A percentile compares a stretch with the other conserved stretches of the same genome.
phyloP scores from a whole-genome alignment of 345 rosid genomes.

The Melaleuca alternifolia region DNA sequence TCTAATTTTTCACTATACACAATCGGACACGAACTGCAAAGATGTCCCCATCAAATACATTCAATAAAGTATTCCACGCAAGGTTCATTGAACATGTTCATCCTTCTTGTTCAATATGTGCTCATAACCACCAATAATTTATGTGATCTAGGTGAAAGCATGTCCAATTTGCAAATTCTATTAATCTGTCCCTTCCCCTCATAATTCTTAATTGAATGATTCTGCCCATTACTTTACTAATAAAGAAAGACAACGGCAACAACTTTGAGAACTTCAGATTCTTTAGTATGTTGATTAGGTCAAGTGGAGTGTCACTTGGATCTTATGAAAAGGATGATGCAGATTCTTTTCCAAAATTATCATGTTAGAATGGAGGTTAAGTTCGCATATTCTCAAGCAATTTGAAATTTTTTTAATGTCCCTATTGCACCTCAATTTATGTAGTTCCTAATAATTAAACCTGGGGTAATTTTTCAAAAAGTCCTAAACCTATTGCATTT shows the following conservation, averaged over 20 bases:
- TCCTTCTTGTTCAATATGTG: not conserved
- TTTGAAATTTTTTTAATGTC: not conserved
- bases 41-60: not conserved
- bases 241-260: not conserved
- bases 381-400: not conserved
- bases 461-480: too few relatives aligned
- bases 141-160: not conserved
- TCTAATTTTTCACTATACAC: not conserved
- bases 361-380: not conserved
- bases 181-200: not conserved
- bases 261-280: not conserved
- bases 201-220: not conserved
- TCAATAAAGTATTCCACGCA: not conserved
- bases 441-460: not conserved
- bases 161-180: not conserved
- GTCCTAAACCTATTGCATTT: too few relatives aligned
- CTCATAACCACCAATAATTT: not conserved
- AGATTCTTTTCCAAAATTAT: not conserved
- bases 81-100: not conserved
- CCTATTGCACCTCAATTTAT: not conserved
- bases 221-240: not conserved
- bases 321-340: not conserved
- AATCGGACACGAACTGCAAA: not conserved
- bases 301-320: not conserved
- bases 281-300: not conserved